Conservation (phyloP, 768 basidiomycete genomes). For the Tephrocybe sp. region DNA sequence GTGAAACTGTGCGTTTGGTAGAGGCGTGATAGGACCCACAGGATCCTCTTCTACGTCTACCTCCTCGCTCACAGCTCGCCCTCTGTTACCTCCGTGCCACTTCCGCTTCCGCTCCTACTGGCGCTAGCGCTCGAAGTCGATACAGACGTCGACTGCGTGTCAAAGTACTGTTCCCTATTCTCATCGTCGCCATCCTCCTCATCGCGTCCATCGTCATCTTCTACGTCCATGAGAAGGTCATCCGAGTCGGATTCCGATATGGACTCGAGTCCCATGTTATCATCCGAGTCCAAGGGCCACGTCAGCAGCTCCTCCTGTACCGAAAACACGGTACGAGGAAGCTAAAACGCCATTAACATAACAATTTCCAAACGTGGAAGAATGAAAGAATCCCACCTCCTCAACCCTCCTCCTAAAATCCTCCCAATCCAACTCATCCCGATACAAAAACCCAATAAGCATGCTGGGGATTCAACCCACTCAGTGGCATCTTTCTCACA, state of each 20-base stretch:
- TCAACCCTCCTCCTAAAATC: slow-evolving; percentile 74
- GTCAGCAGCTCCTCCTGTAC: slow-evolving; percentile 86
- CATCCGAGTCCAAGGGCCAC: slow-evolving; percentile 79
- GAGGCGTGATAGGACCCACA: slow-evolving; percentile 69
- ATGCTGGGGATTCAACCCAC: slow-evolving; percentile 94
- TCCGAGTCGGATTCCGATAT: slow-evolving; percentile 79
- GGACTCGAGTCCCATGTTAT: slow-evolving; percentile 76
- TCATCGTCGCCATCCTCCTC: slow-evolving; percentile 23
- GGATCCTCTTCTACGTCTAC: slow-evolving; percentile 75
- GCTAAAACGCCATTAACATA: slow-evolving; percentile 28
- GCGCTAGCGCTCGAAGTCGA: slow-evolving; percentile 43
- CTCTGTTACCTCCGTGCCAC: slow-evolving; percentile 22
- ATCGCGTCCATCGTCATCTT: slow-evolving; percentile 30
- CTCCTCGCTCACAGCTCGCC: slow-evolving; percentile 49
- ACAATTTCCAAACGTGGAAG: not conserved
- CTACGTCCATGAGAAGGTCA: slow-evolving; percentile 35
- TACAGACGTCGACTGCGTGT: slow-evolving; percentile 45
- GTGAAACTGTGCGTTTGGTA: slow-evolving; percentile 46
- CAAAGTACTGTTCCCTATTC: slow-evolving; percentile 52
- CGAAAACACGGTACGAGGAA: slow-evolving; percentile 76
- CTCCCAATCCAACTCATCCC: slow-evolving; percentile 81
- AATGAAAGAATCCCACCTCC: slow-evolving; percentile 51
- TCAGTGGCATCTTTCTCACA: slow-evolving; percentile 91
- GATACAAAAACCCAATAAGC: slow-evolving; percentile 90
- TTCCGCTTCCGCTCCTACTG: slow-evolving; percentile 23